Conservation (phyloP, 306 rosid species). For the Trichosanthes truncata region DNA sequence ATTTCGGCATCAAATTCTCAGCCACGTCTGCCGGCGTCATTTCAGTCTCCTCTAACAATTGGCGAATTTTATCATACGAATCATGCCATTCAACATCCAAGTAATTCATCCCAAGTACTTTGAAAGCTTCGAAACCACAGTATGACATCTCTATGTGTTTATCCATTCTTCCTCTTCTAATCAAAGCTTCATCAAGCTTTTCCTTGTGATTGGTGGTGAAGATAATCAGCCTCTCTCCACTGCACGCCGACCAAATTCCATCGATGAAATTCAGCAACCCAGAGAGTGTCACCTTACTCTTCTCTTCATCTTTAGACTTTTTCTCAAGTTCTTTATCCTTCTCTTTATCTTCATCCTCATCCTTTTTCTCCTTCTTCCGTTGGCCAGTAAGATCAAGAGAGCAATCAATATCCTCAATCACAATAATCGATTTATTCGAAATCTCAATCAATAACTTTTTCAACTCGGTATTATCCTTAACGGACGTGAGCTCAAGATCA, state of each 20-base stretch:
- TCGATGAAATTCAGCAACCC: constrained; percentile 21
- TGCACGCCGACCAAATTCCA: constrained; percentile 62
- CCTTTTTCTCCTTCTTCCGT: constrained; percentile 29
- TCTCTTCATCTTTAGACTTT: background rate
- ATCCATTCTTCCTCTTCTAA: constrained; percentile 84
- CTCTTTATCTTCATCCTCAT: background rate
- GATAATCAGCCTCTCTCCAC: constrained; percentile 58
- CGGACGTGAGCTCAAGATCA: constrained; percentile 45
- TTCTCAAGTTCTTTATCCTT: background rate
- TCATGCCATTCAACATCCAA: constrained; percentile 34
- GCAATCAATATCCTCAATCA: constrained; percentile 68
- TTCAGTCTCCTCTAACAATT: constrained; percentile 23
- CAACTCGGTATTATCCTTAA: constrained; percentile 44
- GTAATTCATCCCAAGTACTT: constrained; percentile 52
- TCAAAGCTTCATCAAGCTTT: constrained; percentile 76
- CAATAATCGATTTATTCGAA: constrained; percentile 30
- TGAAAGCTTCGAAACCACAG: constrained; percentile 63
- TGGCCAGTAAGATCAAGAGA: constrained; percentile 59
- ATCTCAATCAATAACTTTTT: constrained; percentile 35
- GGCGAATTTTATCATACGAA: constrained; percentile 23
- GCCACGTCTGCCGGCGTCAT: constrained; percentile 89
- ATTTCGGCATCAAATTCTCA: constrained; percentile 71
- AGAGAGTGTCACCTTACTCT: constrained; percentile 14
- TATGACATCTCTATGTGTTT: constrained; percentile 59
- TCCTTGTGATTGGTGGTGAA: constrained; percentile 77